Evolutionary conservation across 2,329 filamentous ascomycete genomes (phyloP), one percentile per base, ranked within the genome.

Genomic region (Alternaria infectoria): DNA sequence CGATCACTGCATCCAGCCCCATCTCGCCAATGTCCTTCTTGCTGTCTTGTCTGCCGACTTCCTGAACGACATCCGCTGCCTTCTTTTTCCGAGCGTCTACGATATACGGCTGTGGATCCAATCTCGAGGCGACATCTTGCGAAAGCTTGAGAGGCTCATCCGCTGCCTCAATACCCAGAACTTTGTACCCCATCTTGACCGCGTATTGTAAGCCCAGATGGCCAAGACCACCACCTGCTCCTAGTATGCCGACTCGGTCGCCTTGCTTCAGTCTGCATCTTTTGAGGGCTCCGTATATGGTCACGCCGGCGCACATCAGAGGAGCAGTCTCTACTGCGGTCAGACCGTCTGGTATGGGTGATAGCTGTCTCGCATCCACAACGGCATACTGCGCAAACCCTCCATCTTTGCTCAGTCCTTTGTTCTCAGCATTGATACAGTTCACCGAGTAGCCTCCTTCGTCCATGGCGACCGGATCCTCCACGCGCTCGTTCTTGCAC

Each of bases 1-100:
- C 79, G 30, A 85, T 78, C 13, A 83, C 81, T 1, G 82, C 81
- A 66, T 85, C 83, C 17, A 84, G 68, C 0, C 83, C 84, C 76
- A 81, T 81, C 50, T 84, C 80, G 4, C 69, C 77, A 7, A 67
- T 63, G 6, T 80, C 71, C 4, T 59, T 67, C 65, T 75, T 77
- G 26, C 69, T 73, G 57, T 82, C 80, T 57, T 80, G 76, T n/a
- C 59, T 50, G 1, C 81, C 81, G 1, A 83, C 55, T 17, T 75
- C 59, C 32, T 70, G 70, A 6, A 77, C 74, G 5, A 81, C 54
- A 28, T 75, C 73, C 4, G 70, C 67, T 2, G 77, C 74, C 17
- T 71, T 69, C 44, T 75, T 70, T 3, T 56, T 63, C 60, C 81
- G 74, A 2, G 81, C 80, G 68, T 85, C 82, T 1, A 83, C 74